Base-by-base conservation (phyloP, 73 alveolate genomes). In the Paramecium pentaurelia region DNA sequence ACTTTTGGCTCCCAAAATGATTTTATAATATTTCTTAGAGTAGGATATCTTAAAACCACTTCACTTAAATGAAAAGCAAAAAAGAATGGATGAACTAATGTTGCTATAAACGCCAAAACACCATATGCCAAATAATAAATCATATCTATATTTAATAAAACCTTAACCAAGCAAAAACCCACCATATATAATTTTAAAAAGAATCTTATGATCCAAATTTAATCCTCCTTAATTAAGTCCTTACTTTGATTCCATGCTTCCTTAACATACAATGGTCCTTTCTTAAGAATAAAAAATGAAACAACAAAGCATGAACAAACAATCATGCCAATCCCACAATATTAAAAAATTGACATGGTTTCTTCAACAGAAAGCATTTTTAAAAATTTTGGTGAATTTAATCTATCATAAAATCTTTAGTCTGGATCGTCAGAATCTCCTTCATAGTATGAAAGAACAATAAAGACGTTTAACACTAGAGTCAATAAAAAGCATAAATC, bases 1-100 rank as follows among this genome's bases (percentile, higher is more conserved):
- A 93, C 93, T 42, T 97, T 94, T 8, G 98, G 98, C 25, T 94
- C 93, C 86, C 93, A 94, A 38, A 96, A 73, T 0, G 98, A 96
- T 86, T 92, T 93, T 14, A 96, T 75, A 6, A 96, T 96, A 73
- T 95, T 96, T 93, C 93, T 95, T 18, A 96, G 77, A 34, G 97
- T 88, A 2, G 97, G 95, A 75, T 96, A 95, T 40, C 98, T 95
- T n/a, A 95, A 68, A 4, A 96, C 93, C 77, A 95, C 84, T 58
- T 95, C 98, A 27, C 95, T 64, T 71, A 96, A 68, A 68, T 95
- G 98, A 86, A 95, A 96, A 27, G 97, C 86, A 86, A 93, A 96
- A 68, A 96, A 95, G 93, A 96, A 96, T 20, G 97, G 97, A 90
- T 96, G 97, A 70, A 25, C 77, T 28, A 92, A 20, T 7, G 92